Evolutionary conservation across 495 filamentous ascomycete genomes (phyloP).

Genomic region (Sporormia fimetaria): DNA sequence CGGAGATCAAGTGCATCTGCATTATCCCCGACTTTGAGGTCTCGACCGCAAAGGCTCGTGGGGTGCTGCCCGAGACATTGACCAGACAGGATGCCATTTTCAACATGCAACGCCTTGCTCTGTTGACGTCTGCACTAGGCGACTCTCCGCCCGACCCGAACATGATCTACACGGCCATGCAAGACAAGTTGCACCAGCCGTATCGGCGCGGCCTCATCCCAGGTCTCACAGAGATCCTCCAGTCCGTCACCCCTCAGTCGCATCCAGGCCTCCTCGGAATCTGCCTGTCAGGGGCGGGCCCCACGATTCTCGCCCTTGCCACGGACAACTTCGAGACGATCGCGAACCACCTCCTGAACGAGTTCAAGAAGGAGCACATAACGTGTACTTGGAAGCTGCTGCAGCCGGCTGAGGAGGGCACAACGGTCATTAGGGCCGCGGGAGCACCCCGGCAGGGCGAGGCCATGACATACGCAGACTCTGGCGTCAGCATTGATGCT

Average conservation of each 20-base stretch:
- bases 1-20: slow-evolving; percentile 86
- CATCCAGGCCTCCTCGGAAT: slow-evolving; percentile 85
- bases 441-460: slow-evolving; percentile 5
- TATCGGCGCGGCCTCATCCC: slow-evolving; percentile 84
- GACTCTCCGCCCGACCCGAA: slow-evolving; percentile 81
- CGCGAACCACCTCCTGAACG: slow-evolving; percentile 58
- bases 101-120: slow-evolving; percentile 82
- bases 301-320: slow-evolving; percentile 85
- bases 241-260: slow-evolving; percentile 68
- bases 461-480: slow-evolving; percentile 74
- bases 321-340: slow-evolving; percentile 79
- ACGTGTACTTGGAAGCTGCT: slow-evolving; percentile 76
- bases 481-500: slow-evolving; percentile 84
- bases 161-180: slow-evolving; percentile 92
- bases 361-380: slow-evolving; percentile 59
- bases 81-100: slow-evolving; percentile 73
- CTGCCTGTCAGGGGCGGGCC: slow-evolving; percentile 85
- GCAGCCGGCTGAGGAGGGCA: slow-evolving; percentile 74
- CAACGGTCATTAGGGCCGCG: slow-evolving; percentile 43
- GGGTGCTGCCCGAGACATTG: slow-evolving; percentile 67
- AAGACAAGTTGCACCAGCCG: slow-evolving; percentile 92
- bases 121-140: slow-evolving; percentile 76
- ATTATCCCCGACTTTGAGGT: slow-evolving; percentile 94
- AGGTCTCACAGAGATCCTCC: slow-evolving; percentile 78
- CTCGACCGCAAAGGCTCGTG: slow-evolving; percentile 73